Evolutionary conservation across 2,329 filamentous ascomycete species (phyloP).

Genomic region (Penicillium vulpinum): DNA sequence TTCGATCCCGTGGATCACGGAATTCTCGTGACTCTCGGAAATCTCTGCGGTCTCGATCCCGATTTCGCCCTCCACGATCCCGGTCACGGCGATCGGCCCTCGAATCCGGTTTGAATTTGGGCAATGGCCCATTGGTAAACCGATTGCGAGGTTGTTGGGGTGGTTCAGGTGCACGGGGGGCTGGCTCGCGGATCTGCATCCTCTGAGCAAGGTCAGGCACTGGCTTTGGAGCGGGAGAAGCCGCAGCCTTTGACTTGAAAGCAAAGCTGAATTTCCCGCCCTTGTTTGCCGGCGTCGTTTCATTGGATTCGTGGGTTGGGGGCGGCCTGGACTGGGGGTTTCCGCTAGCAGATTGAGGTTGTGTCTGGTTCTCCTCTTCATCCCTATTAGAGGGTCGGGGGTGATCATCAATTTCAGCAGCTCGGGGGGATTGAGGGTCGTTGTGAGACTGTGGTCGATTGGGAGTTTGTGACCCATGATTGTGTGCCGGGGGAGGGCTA

Average conservation of each 20-base stretch:
- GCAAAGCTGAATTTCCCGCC: slow-evolving; percentile 86
- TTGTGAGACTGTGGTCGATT: slow-evolving; percentile 31
- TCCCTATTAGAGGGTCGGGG: slow-evolving; percentile 64
- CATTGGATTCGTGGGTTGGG: slow-evolving; percentile 55
- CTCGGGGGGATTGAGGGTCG: slow-evolving; percentile 36
- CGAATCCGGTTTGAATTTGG: slow-evolving; percentile 43
- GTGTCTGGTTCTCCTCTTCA: slow-evolving; percentile 61
- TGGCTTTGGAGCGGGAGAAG: slow-evolving; percentile 54
- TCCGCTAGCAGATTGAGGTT: slow-evolving; percentile 42
- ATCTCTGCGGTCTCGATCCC: slow-evolving; percentile 40
- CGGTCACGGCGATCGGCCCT: slow-evolving; percentile 47
- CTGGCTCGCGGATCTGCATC: slow-evolving; percentile 46
- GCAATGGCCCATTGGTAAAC: slow-evolving; percentile 37
- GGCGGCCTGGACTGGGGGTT: slow-evolving; percentile 50
- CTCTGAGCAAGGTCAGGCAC: slow-evolving; percentile 52
- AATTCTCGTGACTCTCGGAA: slow-evolving; percentile 32
- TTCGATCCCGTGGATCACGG: slow-evolving; percentile 34
- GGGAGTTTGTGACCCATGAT: slow-evolving; percentile 36
- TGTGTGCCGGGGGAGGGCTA: slow-evolving; percentile 41
- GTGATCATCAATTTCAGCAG: slow-evolving; percentile 60
- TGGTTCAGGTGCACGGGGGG: slow-evolving; percentile 33
- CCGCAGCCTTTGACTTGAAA: slow-evolving; percentile 74
- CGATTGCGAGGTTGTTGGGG: slow-evolving; percentile 40
- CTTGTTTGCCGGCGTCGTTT: slow-evolving; percentile 54
- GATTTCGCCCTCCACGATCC: slow-evolving; percentile 39